Percentiles rank a stretch among this genome's conserved stretches.
phyloP scores from a whole-genome alignment of 306 rosid species.

The Rubus parviflorus region DNA sequence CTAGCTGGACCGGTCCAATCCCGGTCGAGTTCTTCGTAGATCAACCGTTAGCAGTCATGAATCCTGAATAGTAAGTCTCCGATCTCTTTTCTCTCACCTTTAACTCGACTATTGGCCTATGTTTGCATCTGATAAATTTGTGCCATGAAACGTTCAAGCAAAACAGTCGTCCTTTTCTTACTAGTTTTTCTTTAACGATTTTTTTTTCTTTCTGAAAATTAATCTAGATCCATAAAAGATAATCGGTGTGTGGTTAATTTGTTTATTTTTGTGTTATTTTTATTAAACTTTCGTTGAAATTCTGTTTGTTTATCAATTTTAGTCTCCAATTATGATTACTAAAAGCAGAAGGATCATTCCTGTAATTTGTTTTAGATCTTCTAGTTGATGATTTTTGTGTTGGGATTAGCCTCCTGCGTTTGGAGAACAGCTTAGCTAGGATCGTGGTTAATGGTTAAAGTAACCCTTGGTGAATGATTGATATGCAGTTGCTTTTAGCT shows the following conservation, averaged over 20 bases:
- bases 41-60: conserved; percentile 34
- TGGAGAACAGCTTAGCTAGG: not conserved
- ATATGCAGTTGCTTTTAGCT: not conserved
- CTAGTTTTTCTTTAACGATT: not conserved
- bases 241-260: not conserved
- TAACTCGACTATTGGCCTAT: not conserved
- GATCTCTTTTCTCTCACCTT: conserved; percentile 9
- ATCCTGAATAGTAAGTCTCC: conserved; percentile 52
- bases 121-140: conserved; percentile 3
- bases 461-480: not conserved
- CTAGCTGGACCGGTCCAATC: conserved; percentile 31
- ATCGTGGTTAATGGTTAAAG: not conserved
- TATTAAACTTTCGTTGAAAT: not conserved
- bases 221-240: conserved; percentile 19
- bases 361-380: not conserved
- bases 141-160: too few species aligned
- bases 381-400: not conserved
- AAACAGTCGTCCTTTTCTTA: not conserved
- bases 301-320: not conserved
- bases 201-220: not conserved
- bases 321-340: not conserved
- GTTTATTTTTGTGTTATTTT: not conserved
- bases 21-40: conserved; percentile 32
- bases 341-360: not conserved
- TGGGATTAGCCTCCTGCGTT: too few species aligned